A percentile compares a stretch with the other conserved stretches of the same genome.
Evolutionary conservation across 1,139 yeast genomes (phyloP).

Genomic region (Pneumocystis oryctolagi): DNA sequence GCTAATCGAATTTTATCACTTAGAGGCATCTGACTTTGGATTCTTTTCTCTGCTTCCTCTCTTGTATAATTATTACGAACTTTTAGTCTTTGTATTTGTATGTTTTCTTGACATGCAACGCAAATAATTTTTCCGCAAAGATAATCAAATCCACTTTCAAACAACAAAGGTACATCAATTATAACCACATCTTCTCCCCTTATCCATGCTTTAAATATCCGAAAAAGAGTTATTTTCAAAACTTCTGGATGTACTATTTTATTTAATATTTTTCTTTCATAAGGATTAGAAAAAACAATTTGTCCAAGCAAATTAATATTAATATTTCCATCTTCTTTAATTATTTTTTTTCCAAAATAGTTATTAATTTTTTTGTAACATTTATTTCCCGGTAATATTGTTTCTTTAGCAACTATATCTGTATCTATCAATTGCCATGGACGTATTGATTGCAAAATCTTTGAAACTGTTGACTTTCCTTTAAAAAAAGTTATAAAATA

Average conservation of each 20-base stretch:
- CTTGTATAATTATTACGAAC: constrained; percentile 43
- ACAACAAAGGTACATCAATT: constrained; percentile 77
- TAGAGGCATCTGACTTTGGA: constrained; percentile 60
- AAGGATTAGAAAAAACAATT: constrained; percentile 59
- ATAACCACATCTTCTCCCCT: constrained; percentile 34
- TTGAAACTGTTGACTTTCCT: constrained; percentile 69
- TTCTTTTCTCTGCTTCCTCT: constrained; percentile 59
- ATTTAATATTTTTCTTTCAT: constrained; percentile 37
- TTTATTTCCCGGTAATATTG: constrained; percentile 62
- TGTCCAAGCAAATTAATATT: constrained; percentile 64
- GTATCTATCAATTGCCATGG: constrained; percentile 63
- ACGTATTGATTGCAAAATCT: constrained; percentile 37
- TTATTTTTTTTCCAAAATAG: constrained; percentile 48
- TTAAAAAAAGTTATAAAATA: neutral
- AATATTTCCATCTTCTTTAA: constrained; percentile 23
- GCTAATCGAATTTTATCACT: constrained; percentile 43
- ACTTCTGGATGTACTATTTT: constrained; percentile 83
- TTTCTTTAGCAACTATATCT: constrained; percentile 70
- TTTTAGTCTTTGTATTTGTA: constrained; percentile 50
- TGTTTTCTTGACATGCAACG: constrained; percentile 43
- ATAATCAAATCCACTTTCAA: constrained; percentile 58
- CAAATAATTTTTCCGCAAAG: constrained; percentile 62
- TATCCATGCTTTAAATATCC: constrained; percentile 44
- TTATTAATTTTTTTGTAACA: constrained; percentile 54
- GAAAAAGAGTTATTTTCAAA: constrained; percentile 46